Conservation (phyloP, 331 rosid genomes). For the Quercus lobata region DNA sequence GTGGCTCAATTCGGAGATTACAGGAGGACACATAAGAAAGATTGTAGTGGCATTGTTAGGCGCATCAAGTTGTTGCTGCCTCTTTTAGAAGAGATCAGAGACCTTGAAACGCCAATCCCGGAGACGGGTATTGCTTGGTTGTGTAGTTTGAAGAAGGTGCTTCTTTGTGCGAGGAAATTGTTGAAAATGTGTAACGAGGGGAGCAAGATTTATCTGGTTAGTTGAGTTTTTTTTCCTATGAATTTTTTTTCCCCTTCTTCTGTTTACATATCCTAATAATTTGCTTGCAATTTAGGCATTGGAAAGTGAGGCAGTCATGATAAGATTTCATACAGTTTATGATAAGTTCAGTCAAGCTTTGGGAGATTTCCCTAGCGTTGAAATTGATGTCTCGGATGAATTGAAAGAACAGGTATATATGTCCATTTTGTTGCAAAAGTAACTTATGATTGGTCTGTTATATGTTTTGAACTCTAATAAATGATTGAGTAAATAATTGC, state of each 20-base stretch:
- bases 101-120: constrained; percentile 28
- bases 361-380: constrained; percentile 39
- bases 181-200: constrained; percentile 57
- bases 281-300: constrained; percentile 32
- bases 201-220: constrained; percentile 75
- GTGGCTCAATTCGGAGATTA: constrained; percentile 70
- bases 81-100: constrained; percentile 63
- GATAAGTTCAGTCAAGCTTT: constrained; percentile 48
- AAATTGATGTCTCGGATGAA: constrained; percentile 59
- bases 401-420: constrained; percentile 57
- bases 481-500: too few relatives aligned
- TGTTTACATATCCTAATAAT: background rate
- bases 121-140: constrained; percentile 45
- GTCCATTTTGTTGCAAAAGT: background rate
- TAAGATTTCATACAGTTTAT: constrained; percentile 39
- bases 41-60: constrained; percentile 51
- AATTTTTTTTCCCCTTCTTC: background rate
- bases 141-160: constrained; percentile 38
- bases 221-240: background rate
- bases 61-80: constrained; percentile 66
- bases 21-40: constrained; percentile 51
- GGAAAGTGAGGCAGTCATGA: constrained; percentile 55
- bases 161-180: constrained; percentile 40
- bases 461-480: background rate
- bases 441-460: background rate